Base-by-base conservation (phyloP, 2,329 filamentous ascomycete species). In the Calonectria fujianensis region DNA sequence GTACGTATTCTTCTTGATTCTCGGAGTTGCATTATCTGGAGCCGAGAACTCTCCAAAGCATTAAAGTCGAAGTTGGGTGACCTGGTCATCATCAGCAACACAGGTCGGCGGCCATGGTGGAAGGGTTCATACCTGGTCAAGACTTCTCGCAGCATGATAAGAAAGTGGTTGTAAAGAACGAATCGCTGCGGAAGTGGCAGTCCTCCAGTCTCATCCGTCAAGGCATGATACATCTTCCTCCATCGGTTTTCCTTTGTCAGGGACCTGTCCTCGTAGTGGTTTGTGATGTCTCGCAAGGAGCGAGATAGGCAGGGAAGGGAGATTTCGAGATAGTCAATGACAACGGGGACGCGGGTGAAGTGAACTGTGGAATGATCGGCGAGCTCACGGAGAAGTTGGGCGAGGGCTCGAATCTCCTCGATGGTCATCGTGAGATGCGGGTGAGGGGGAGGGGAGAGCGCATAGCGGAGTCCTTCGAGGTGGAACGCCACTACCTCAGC, bases 191-290 rank as follows among this genome's bases (percentile, higher is more conserved):
- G 87, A 2, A 93, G 83, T 8, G 85, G 84, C 39, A 90, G 86
- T 0, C 88, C 89, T 3, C 85, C 87, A 4, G 87, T 87, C 79
- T 92, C 89, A 31, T 88, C 85, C 10, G 86, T 87, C 87, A 93
- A 87, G 7, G 85, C 83, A 80, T 91, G 87, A 79, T 89, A 91
- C 90, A 93, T 92, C 77, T 86, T 87, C 52, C 88, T 86, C 91
- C 91, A 93, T 69, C 90, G 87, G 45, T 86, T 84, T 74, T 89
- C 86, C 69, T 87, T 88, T 24, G 85, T 84, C 52, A 88, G 76
- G 6, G 85, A 85, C 45, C 85, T 87, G 79, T 92, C 88, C 41
- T 91, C 87, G 78, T 91, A 89, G 81, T 87, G 87, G 11, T 73
- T 75, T 51, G 83, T 87, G 76, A 93, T 92, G 74, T 92, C 90